Conservation (phyloP, 768 basidiomycete species). For the Xerocomus spinulosus region DNA sequence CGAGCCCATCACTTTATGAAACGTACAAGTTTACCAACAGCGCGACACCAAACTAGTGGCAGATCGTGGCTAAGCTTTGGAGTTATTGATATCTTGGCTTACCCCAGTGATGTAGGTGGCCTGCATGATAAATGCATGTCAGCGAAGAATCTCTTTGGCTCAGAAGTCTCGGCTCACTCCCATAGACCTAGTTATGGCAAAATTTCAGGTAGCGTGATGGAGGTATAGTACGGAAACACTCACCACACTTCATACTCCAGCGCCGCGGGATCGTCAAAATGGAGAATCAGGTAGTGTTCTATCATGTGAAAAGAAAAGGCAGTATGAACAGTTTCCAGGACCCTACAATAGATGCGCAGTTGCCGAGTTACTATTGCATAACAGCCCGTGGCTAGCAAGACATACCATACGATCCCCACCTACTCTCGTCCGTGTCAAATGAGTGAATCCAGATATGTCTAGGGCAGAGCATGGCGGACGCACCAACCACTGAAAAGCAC, state of each 20-base stretch:
- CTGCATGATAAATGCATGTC: slow-evolving; percentile 1
- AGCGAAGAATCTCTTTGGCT: not conserved
- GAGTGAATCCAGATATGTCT: not conserved
- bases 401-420: slow-evolving; percentile 13
- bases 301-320: slow-evolving; percentile 12
- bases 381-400: too few species aligned
- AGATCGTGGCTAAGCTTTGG: not conserved
- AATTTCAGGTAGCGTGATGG: not conserved
- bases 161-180: not conserved
- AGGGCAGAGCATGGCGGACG: not conserved
- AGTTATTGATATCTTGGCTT: not conserved
- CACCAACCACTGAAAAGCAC: slow-evolving; percentile 11
- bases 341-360: not conserved
- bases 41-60: not conserved
- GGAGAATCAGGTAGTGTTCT: slow-evolving; percentile 13
- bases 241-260: slow-evolving; percentile 12
- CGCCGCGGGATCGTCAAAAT: slow-evolving; percentile 3
- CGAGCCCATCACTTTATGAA: not conserved
- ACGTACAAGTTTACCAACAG: slow-evolving; percentile 5
- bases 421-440: slow-evolving; percentile 1
- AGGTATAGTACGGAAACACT: not conserved
- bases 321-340: slow-evolving; percentile 13
- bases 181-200: slow-evolving; percentile 5
- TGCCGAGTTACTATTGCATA: not conserved
- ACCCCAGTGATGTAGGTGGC: slow-evolving; percentile 8